Evolutionary conservation across 1,284 basidiomycete species (phyloP), one percentile per base, ranked within the genome.

Genomic region (Boletus smithii): DNA sequence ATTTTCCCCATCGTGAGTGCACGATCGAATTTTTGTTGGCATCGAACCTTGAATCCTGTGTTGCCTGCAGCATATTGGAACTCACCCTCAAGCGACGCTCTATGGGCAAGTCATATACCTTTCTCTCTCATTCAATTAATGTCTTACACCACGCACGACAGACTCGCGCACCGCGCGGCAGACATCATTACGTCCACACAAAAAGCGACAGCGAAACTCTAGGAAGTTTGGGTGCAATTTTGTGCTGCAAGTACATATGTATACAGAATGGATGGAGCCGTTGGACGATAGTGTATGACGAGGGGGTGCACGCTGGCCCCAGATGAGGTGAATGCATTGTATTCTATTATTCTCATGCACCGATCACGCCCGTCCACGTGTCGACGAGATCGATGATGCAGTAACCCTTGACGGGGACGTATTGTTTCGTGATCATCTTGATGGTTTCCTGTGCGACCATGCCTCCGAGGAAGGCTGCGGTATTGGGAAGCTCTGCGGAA

Each of bases 391-490:
- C 94, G 44, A 95, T 76, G 22, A 93, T 75, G 55, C 88, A 91
- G 52, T 86, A 88, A 17, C 93, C 91, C 58, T 89, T 83, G 48
- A 97, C 78, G 3, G 95, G 95, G 17, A 93, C 77, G 67, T 99
- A 99, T 70, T 99, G 97, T 62, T 85, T 85, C 51, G 95, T 98
- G 59, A 97, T 87, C 68, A 98, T 78, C 77, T 99, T 99, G 79
- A 99, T 98, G 7, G 85, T 84, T 69, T 99, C 97, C 60, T 99
- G 97, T n/a, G 93, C 93, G 22, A 95, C 88, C 16, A 99, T 69
- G 0, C 95, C 97, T 13, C 97, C 97, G 3, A 98, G 71, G 61
- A 99, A 83, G 0, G 94, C 94, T 0, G 97, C 91, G 0, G 88
- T 95, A 54, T 93, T 95, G 0, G 95, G 94, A 1, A 98, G 70